These are phyloP conservation scores for Solidago caesia DNA, from an alignment of 129 eudicot genomes.

Conservation along the genomic window DNA sequence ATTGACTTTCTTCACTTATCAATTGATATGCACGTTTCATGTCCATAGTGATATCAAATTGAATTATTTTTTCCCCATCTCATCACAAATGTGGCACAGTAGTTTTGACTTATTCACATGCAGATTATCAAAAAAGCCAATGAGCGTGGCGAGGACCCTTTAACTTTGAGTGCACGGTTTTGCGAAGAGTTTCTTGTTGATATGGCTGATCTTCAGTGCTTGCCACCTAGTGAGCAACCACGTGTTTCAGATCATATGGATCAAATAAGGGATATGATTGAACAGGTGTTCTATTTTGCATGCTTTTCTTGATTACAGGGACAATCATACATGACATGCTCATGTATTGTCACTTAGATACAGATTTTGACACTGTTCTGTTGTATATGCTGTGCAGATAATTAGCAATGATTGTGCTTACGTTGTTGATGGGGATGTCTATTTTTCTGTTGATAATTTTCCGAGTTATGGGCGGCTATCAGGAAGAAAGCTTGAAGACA, in stretches of 20 bases:
- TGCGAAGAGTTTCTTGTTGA: slow-evolving; percentile 70
- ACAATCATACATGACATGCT: neutral
- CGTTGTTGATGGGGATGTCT: slow-evolving; percentile 75
- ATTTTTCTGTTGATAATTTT: slow-evolving; percentile 68
- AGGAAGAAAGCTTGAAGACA: slow-evolving; percentile 71
- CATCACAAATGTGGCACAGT: slow-evolving; percentile 11
- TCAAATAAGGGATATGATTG: slow-evolving; percentile 68
- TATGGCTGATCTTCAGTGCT: slow-evolving; percentile 85
- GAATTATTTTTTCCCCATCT: neutral
- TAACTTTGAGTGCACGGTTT: slow-evolving; percentile 57
- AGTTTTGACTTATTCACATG: slow-evolving; percentile 19
- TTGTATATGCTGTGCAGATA: slow-evolving; percentile 45
- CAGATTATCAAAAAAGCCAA: slow-evolving; percentile 86
- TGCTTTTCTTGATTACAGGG: neutral
- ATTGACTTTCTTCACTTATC: neutral
- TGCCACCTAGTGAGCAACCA: slow-evolving; percentile 72
- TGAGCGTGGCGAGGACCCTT: slow-evolving; percentile 71
- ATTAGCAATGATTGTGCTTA: slow-evolving; percentile 62
- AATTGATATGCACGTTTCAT: neutral
- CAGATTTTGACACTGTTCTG: neutral
- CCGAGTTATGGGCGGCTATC: slow-evolving; percentile 71
- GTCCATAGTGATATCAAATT: neutral
- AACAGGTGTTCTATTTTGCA: slow-evolving; percentile 42
- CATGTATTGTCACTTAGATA: neutral
- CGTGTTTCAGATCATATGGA: slow-evolving; percentile 86